Evolutionary conservation across 805 yeast genomes (phyloP).

Genomic region (Candida sphagnicola): DNA sequence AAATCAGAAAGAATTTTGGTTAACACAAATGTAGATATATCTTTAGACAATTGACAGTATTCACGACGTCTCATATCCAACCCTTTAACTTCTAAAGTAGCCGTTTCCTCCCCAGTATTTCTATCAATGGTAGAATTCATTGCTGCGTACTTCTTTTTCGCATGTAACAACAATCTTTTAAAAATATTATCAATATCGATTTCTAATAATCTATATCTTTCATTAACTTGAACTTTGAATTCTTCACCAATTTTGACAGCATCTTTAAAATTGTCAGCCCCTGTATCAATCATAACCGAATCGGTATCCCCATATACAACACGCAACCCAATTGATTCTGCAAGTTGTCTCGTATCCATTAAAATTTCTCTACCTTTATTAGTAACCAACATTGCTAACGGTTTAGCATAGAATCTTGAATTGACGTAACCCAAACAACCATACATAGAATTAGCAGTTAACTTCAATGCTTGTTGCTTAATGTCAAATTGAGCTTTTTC

Average conservation of each 20-base stretch:
- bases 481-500: slow-evolving; percentile 87
- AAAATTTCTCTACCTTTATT: slow-evolving; percentile 93
- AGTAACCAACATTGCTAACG: slow-evolving; percentile 93
- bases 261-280: slow-evolving; percentile 60
- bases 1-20: slow-evolving; percentile 64
- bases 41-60: slow-evolving; percentile 88
- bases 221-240: slow-evolving; percentile 83
- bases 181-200: slow-evolving; percentile 94
- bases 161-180: slow-evolving; percentile 76
- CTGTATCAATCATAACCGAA: slow-evolving; percentile 97
- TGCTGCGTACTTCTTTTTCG: slow-evolving; percentile 98
- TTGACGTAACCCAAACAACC: slow-evolving; percentile 94
- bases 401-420: slow-evolving; percentile 93
- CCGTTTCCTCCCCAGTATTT: slow-evolving; percentile 49
- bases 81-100: slow-evolving; percentile 85
- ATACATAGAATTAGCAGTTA: slow-evolving; percentile 99
- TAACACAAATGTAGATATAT: slow-evolving; percentile 72
- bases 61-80: slow-evolving; percentile 97
- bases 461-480: slow-evolving; percentile 90
- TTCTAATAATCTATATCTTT: slow-evolving; percentile 80
- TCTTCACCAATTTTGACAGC: slow-evolving; percentile 81
- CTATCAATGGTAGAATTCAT: slow-evolving; percentile 53
- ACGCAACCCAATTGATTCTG: slow-evolving; percentile 75
- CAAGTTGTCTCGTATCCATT: slow-evolving; percentile 88
- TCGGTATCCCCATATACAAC: slow-evolving; percentile 99